phyloP scores from a whole-genome alignment of 495 filamentous ascomycete genomes.

The Xylaria castorea region DNA sequence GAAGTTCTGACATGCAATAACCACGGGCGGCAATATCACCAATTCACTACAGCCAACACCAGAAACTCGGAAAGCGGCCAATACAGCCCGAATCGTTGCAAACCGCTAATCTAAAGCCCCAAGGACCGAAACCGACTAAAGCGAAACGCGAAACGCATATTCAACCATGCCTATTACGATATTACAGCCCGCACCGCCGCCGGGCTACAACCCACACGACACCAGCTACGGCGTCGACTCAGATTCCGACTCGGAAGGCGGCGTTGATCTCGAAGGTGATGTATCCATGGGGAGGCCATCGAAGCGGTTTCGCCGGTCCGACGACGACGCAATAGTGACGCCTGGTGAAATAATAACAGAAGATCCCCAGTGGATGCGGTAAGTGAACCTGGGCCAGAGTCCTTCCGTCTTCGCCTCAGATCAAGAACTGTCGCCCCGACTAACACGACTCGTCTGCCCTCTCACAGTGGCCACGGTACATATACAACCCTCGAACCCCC shows the following conservation, averaged over 20 bases:
- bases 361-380: conserved; percentile 98
- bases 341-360: conserved; percentile 88
- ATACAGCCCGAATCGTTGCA: neutral
- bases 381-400: conserved; percentile 29
- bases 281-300: conserved; percentile 59
- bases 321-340: conserved; percentile 68
- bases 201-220: conserved; percentile 25
- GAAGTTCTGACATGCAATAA: neutral
- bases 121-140: neutral
- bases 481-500: conserved; percentile 65
- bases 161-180: conserved; percentile 42
- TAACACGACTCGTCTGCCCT: conserved; percentile 5
- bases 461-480: conserved; percentile 78
- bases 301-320: conserved; percentile 38
- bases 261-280: conserved; percentile 69
- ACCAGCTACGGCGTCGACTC: conserved; percentile 24
- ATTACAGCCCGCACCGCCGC: conserved; percentile 34
- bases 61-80: neutral
- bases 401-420: neutral
- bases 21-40: neutral
- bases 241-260: conserved; percentile 48
- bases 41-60: neutral
- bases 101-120: neutral
- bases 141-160: neutral
- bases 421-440: neutral